Percentiles rank a stretch among this genome's conserved stretches.
These are phyloP conservation scores for Setaria viridis DNA, from an alignment of 202 grass and related monocot species.

Conservation along the genomic window DNA sequence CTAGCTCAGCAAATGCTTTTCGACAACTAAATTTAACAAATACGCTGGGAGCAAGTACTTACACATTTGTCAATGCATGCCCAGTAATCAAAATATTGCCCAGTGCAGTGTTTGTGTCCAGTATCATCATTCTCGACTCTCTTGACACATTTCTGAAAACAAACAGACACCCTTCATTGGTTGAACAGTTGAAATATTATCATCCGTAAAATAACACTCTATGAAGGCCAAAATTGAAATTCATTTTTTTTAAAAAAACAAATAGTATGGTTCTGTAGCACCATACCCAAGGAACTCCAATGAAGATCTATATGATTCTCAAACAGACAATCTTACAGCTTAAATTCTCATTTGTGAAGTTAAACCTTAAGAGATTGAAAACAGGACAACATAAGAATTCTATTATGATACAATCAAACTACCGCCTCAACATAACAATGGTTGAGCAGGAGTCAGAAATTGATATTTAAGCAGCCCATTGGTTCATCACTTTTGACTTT, in stretches of 20 bases:
- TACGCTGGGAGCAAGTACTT: conserved; percentile 31
- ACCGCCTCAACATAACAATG: not conserved
- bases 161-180: not conserved
- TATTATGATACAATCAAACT: not conserved
- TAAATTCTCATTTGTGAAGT: not conserved
- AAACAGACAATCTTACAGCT: conserved; percentile 24
- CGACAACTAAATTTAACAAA: not conserved
- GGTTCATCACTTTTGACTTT: not conserved
- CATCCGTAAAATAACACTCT: not conserved
- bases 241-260: not conserved
- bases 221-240: not conserved
- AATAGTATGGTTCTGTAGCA: not conserved
- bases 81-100: conserved; percentile 94
- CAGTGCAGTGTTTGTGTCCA: conserved; percentile 92
- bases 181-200: conserved; percentile 3
- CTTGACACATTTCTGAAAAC: conserved; percentile 79
- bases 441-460: not conserved
- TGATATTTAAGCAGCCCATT: not conserved
- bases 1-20: not conserved
- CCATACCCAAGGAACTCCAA: not conserved
- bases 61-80: conserved; percentile 84
- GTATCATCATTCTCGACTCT: conserved; percentile 73
- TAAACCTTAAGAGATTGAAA: too few species aligned
- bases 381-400: not conserved
- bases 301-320: not conserved